Evolutionary conservation across 805 yeast genomes (phyloP).

Genomic region (Ogataea saltuana): DNA sequence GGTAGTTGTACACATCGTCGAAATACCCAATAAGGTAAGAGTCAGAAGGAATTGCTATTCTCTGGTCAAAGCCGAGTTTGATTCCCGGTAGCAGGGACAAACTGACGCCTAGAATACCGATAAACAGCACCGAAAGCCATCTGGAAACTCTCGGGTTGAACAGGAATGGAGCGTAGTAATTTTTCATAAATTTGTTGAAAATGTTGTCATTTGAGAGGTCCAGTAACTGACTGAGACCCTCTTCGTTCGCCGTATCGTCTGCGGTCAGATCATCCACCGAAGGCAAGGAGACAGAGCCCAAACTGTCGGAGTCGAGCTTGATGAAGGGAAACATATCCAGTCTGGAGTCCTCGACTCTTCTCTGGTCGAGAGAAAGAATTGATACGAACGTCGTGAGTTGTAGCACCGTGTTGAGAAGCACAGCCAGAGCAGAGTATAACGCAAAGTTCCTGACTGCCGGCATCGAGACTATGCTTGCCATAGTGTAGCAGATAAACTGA

Average conservation of each 20-base stretch:
- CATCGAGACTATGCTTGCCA: slow-evolving; percentile 85
- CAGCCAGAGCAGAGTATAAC: slow-evolving; percentile 83
- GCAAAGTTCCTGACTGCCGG: slow-evolving; percentile 97
- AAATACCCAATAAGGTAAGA: slow-evolving; percentile 84
- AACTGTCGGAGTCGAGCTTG: slow-evolving; percentile 23
- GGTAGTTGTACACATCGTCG: slow-evolving; percentile 66
- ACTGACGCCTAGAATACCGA: slow-evolving; percentile 66
- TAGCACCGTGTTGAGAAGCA: slow-evolving; percentile 68
- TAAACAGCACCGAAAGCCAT: slow-evolving; percentile 53
- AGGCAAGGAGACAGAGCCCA: slow-evolving; percentile 17
- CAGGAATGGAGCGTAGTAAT: slow-evolving; percentile 60
- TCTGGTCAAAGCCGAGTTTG: slow-evolving; percentile 82
- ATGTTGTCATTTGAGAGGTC: slow-evolving; percentile 27
- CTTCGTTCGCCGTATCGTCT: slow-evolving; percentile 16
- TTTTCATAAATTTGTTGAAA: slow-evolving; percentile 44
- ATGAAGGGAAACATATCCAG: slow-evolving; percentile 65
- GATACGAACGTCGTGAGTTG: slow-evolving; percentile 84
- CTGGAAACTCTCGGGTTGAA: slow-evolving; percentile 49
- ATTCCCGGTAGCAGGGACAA: slow-evolving; percentile 68
- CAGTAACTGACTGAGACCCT: slow-evolving; percentile 27
- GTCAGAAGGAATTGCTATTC: slow-evolving; percentile 79
- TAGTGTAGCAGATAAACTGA: slow-evolving; percentile 74
- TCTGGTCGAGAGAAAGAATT: slow-evolving; percentile 65
- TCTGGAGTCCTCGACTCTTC: slow-evolving; percentile 56
- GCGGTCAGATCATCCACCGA: slow-evolving; percentile 11